Conservation (phyloP, 179 eudicot species). For the Vitellaria paradoxa region DNA sequence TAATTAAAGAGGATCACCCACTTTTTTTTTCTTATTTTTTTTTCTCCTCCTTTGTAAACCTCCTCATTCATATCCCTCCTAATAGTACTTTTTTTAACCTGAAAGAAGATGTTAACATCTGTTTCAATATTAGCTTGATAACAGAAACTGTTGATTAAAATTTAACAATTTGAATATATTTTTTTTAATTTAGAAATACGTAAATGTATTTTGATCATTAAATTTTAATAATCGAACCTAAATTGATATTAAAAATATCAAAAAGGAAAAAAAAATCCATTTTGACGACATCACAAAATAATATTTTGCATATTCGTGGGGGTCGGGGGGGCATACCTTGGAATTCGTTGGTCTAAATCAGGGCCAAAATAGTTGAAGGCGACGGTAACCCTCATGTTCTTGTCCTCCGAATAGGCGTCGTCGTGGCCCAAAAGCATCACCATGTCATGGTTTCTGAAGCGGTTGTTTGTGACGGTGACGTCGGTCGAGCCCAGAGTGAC, state of each 20-base stretch:
- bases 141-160: too few relatives aligned
- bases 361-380: constrained; percentile 95
- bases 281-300: too few relatives aligned
- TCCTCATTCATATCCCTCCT: background rate
- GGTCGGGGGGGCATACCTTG: constrained; percentile 49
- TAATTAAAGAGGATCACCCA: too few relatives aligned
- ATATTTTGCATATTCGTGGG: too few relatives aligned
- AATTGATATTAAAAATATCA: too few relatives aligned
- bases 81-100: background rate
- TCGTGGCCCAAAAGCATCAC: constrained; percentile 90
- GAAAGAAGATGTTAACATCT: too few relatives aligned
- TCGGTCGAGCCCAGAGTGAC: constrained; percentile 71
- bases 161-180: too few relatives aligned
- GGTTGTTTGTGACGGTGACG: constrained; percentile 78
- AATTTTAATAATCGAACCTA: too few relatives aligned
- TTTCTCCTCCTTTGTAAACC: background rate
- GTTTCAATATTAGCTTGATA: too few relatives aligned
- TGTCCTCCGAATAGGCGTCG: constrained; percentile 55
- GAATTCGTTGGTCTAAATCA: constrained; percentile 76
- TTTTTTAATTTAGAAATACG: too few relatives aligned
- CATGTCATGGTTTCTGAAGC: constrained; percentile 76
- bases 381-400: constrained; percentile 76
- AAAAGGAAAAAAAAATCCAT: background rate
- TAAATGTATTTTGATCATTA: too few relatives aligned
- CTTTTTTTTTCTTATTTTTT: too few relatives aligned